A percentile compares a stretch with the other conserved stretches of the same genome.
Evolutionary conservation across 2,329 filamentous ascomycete species (phyloP).

Genomic region (Fusarium sterilihyphosum): DNA sequence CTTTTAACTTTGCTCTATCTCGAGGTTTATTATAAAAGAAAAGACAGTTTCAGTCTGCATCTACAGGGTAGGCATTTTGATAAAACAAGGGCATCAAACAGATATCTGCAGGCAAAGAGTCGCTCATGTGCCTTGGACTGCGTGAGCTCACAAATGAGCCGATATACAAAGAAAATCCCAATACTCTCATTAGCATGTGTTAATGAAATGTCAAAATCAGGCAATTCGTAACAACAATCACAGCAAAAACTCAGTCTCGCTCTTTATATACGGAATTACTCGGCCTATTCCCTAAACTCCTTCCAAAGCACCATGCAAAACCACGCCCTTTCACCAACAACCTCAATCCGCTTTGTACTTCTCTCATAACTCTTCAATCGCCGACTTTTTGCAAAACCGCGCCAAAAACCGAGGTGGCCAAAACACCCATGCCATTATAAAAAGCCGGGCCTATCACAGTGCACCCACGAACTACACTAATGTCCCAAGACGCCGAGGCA

Average conservation of each 20-base stretch:
- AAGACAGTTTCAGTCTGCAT: rapidly evolving
- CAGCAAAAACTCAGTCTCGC: neutral
- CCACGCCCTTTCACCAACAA: neutral
- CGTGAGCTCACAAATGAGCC: neutral
- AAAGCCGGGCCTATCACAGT: neutral
- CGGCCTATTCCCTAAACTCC: neutral
- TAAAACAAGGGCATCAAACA: no score
- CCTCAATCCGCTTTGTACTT: neutral
- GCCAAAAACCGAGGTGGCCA: neutral
- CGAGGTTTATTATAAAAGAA: rapidly evolving
- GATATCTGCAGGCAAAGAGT: neutral
- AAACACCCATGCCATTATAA: neutral
- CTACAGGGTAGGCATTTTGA: neutral
- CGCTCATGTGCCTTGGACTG: neutral
- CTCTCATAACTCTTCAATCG: neutral
- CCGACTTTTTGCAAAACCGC: neutral
- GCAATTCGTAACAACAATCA: neutral
- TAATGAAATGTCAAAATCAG: no score
- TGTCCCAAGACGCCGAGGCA: constrained; percentile 6
- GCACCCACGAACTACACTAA: neutral
- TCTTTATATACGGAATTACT: neutral
- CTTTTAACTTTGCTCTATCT: rapidly evolving
- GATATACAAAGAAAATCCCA: rapidly evolving
- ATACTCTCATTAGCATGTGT: neutral
- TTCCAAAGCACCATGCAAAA: neutral